These are phyloP conservation scores for Talaromyces thailandensis DNA, from an alignment of 495 filamentous ascomycete species.

Conservation along the genomic window DNA sequence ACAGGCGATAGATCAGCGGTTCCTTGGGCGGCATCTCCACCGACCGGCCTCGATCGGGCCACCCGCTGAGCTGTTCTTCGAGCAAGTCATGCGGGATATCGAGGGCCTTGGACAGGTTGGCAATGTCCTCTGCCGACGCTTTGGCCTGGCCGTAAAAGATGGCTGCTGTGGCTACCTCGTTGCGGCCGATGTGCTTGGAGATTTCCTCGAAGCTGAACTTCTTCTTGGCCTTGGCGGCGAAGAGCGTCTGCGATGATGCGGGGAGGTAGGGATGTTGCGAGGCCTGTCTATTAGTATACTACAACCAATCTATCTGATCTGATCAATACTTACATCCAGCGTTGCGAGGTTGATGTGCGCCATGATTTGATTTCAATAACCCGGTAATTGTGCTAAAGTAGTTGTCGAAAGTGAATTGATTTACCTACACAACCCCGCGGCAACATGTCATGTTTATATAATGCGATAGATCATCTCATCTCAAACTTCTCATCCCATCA, in stretches of 20 bases:
- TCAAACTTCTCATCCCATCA: not conserved
- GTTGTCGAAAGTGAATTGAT: not conserved
- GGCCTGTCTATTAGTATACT: constrained; percentile 13
- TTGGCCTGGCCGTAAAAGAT: constrained; percentile 91
- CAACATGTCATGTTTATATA: constrained; percentile 2
- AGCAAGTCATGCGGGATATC: constrained; percentile 49
- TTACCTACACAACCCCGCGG: not conserved
- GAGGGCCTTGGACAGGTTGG: constrained; percentile 60
- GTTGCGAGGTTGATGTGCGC: constrained; percentile 10
- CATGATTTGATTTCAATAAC: constrained; percentile 3
- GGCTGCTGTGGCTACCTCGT: constrained; percentile 84
- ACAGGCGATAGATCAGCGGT: constrained; percentile 87
- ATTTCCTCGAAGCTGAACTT: constrained; percentile 77
- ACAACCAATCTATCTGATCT: not conserved
- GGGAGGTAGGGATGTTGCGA: constrained; percentile 50
- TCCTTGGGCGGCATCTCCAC: constrained; percentile 93
- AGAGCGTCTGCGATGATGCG: constrained; percentile 62
- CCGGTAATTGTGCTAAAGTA: not conserved
- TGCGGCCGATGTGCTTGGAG: constrained; percentile 64
- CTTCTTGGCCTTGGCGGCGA: constrained; percentile 70
- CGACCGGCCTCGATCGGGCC: constrained; percentile 73
- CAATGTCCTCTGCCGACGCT: constrained; percentile 69
- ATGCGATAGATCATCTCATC: not conserved
- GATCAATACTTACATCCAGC: constrained; percentile 13
- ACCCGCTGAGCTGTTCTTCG: constrained; percentile 54